Evolutionary conservation across 805 yeast genomes (phyloP).

Genomic region (Ogataea parapolymorpha): DNA sequence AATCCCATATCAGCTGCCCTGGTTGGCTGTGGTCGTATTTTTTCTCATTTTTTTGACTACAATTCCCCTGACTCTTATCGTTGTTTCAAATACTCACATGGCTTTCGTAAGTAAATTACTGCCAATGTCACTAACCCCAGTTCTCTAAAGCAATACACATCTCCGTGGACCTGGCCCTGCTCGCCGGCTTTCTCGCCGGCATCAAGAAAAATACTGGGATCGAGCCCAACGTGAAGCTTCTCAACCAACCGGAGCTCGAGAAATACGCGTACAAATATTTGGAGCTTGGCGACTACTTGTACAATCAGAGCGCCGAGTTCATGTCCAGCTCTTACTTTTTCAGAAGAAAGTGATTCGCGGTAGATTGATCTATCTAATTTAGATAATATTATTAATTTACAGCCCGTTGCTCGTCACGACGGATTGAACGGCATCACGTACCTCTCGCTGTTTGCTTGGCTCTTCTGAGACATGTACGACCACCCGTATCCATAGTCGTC

Average conservation of each 20-base stretch:
- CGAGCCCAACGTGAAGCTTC: slow-evolving; percentile 48
- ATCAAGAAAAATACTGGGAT: slow-evolving; percentile 71
- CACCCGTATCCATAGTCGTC: slow-evolving; percentile 35
- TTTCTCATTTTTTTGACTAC: too few relatives aligned
- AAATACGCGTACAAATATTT: slow-evolving; percentile 63
- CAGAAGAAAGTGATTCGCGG: slow-evolving; percentile 43
- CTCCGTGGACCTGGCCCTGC: slow-evolving; percentile 55
- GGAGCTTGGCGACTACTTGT: slow-evolving; percentile 79
- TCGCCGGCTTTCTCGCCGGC: slow-evolving; percentile 70
- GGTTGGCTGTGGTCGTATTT: too few relatives aligned
- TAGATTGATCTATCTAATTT: background rate
- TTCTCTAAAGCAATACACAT: slow-evolving; percentile 53
- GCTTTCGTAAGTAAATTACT: slow-evolving; percentile 9
- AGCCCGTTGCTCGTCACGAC: slow-evolving; percentile 14
- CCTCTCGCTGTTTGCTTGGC: slow-evolving; percentile 10
- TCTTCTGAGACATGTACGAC: slow-evolving; percentile 26
- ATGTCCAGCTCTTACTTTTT: slow-evolving; percentile 75
- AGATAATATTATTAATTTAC: background rate
- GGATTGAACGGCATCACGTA: slow-evolving; percentile 34
- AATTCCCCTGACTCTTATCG: too few relatives aligned
- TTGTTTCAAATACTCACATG: background rate
- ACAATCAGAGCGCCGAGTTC: slow-evolving; percentile 67
- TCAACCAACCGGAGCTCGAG: slow-evolving; percentile 46
- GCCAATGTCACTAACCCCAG: slow-evolving; percentile 12
- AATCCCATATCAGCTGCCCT: too few relatives aligned